Evolutionary conservation across 2,329 filamentous ascomycete genomes (phyloP), one percentile per base, ranked within the genome.

Genomic region (Pyrenophora seminiperda): DNA sequence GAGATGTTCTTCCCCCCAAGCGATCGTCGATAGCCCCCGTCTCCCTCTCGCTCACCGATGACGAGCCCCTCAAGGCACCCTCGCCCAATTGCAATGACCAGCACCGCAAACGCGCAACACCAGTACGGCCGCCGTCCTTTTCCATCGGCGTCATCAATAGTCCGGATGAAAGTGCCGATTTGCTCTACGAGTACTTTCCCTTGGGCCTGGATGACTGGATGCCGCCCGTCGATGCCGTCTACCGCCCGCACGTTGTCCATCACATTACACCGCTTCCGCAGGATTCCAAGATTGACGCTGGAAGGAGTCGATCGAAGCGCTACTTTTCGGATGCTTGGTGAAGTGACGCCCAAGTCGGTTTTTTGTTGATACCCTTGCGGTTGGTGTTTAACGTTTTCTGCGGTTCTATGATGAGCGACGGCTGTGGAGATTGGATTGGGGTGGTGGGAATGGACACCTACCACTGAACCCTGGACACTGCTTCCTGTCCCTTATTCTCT

Each of bases 131-230:
- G 4, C 76, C 76, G 1, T 78, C 76, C 0, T 79, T 79, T 50
- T 75, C 75, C 0, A 67, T 79, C 33, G 76, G 77, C 27, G 69
- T 77, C 2, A 80, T 79, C 59, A 81, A 83, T 68, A 86, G 87
- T 67, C 81, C 89, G 27, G 75, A 86, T 58, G 91, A 96, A 62
- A 88, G 87, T 61, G 87, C 87, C 1, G 92, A 97, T 73, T 77
- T 92, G 58, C 77, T 97, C 14, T 97, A 97, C 69, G 92, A 97
- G 75, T 97, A 97, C 69, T 97, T 97, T 58, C 92, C 92, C 0
- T 79, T 97, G 13, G 91, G 88, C 40, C 76, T 96, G 50, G 91
- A 97, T 70, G 92, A 97, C 67, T 97, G 89, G 89, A 91, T 92
- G 83, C 89, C 89, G 2, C 91, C 90, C 1, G 90, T 95, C 3